A percentile compares a stretch with the other conserved stretches of the same genome.
phyloP scores from a whole-genome alignment of 352 stramenopile species.

The Pythium rishiriense region DNA sequence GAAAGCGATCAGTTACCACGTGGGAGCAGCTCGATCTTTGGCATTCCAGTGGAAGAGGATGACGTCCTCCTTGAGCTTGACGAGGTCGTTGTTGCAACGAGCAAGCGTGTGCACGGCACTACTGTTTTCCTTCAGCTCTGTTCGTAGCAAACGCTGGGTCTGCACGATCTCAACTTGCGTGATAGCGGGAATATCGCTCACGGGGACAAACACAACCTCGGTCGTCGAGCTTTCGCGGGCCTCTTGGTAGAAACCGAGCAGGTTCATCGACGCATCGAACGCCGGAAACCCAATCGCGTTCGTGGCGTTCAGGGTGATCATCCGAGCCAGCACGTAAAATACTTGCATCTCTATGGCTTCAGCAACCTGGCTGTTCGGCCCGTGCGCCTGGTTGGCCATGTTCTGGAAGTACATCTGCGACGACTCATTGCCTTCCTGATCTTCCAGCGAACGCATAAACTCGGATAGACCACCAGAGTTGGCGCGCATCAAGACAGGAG shows the following conservation, averaged over 20 bases:
- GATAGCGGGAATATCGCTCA: slow-evolving; percentile 73
- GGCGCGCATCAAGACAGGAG: slow-evolving; percentile 70
- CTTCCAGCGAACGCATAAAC: slow-evolving; percentile 78
- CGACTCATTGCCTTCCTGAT: slow-evolving; percentile 56
- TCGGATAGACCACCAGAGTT: slow-evolving; percentile 76
- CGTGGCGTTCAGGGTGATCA: slow-evolving; percentile 71
- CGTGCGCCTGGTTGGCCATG: slow-evolving; percentile 33
- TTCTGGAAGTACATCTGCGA: slow-evolving; percentile 65
- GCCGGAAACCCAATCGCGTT: slow-evolving; percentile 78
- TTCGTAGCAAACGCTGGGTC: slow-evolving; percentile 63
- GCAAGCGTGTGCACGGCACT: slow-evolving; percentile 66
- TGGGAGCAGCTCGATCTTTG: slow-evolving; percentile 54
- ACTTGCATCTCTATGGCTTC: slow-evolving; percentile 83
- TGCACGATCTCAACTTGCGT: slow-evolving; percentile 67
- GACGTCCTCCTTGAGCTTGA: slow-evolving; percentile 85
- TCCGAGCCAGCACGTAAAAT: slow-evolving; percentile 75
- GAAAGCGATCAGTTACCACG: slow-evolving; percentile 26
- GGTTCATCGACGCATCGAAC: slow-evolving; percentile 65
- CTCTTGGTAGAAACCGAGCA: slow-evolving; percentile 85
- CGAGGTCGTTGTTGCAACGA: slow-evolving; percentile 78
- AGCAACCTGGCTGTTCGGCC: slow-evolving; percentile 44
- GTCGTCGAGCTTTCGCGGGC: slow-evolving; percentile 69
- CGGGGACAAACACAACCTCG: slow-evolving; percentile 80
- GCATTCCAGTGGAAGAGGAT: slow-evolving; percentile 87
- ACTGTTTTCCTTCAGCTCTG: slow-evolving; percentile 74